Evolutionary conservation across 495 filamentous ascomycete species (phyloP), one percentile per base, ranked within the genome.

Genomic region (Halenospora varia): DNA sequence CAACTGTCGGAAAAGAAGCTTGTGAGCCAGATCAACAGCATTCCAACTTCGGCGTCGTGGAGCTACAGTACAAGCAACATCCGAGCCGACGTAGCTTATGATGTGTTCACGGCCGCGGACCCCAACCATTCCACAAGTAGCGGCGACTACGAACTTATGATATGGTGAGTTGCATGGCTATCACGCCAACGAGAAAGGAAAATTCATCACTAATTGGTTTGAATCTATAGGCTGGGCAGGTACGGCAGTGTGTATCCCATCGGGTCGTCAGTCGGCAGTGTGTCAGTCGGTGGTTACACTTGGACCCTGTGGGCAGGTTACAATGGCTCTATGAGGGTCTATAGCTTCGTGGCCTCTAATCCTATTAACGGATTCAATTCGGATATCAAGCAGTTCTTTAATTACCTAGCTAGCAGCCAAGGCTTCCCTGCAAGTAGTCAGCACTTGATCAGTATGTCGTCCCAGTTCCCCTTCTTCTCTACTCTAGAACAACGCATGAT

Each of bases 101-200:
- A 78, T 56, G 57, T 78, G 18, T 79, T 79, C 60, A 79, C 75
- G 1, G 70, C 75, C 0, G 66, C 71, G 3, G 70, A 78, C 57
- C 69, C 67, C 11, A 71, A 76, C 44, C 75, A 78, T 57, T 63
- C 52, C n/a, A 78, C 67, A 1, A 73, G 60, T 41, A 69, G 70
- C 25, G 75, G 75, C 17, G 74, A 79, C 48, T 78, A 76, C 55
- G 75, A 79, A 55, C 59, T 79, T 23, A 78, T 78, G 76, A 71
- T 79, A 18, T 79, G 76, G 75, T 77, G 57, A 57, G 70, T 66
- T 40, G 35, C 35, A 40, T 40, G 9, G 9, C 9, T 40, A 40
- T 40, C 35, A 40, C 35, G n/a, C n/a, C n/a, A n/a, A n/a, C n/a
- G n/a, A n/a, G n/a, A n/a, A n/a, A n/a, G n/a, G n/a, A n/a, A n/a